These are phyloP conservation scores for Gymnopus androsaceus DNA, from an alignment of 1,284 basidiomycete genomes.

Conservation along the genomic window DNA sequence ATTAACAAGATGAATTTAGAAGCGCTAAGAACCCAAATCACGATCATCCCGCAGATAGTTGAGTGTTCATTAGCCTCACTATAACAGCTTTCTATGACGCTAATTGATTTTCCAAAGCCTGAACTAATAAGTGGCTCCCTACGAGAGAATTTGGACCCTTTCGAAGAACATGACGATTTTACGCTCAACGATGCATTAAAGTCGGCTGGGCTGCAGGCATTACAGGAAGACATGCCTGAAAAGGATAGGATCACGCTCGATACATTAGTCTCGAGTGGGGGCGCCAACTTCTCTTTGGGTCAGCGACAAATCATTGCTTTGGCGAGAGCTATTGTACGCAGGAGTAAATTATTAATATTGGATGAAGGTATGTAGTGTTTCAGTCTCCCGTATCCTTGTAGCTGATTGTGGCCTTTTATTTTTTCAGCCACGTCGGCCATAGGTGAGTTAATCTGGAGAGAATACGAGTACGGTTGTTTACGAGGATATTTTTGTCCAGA, in stretches of 20 bases:
- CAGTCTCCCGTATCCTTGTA: background rate
- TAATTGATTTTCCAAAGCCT: constrained; percentile 48
- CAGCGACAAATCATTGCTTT: constrained; percentile 42
- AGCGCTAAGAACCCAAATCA: constrained; percentile 59
- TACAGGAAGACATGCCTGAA: constrained; percentile 48
- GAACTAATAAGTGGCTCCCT: constrained; percentile 63
- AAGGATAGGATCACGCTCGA: constrained; percentile 55
- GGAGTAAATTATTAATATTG: constrained; percentile 60
- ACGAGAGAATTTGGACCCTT: constrained; percentile 68
- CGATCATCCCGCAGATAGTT: constrained; percentile 62
- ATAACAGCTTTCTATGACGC: too few species aligned
- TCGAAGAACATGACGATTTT: constrained; percentile 72
- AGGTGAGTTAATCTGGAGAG: constrained; percentile 28
- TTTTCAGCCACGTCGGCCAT: constrained; percentile 53
- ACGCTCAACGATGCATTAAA: constrained; percentile 55
- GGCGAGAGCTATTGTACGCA: constrained; percentile 36
- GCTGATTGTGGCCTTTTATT: background rate
- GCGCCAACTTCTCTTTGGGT: constrained; percentile 34
- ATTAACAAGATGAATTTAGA: constrained; percentile 65
- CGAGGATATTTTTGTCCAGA: background rate
- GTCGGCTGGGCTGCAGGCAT: constrained; percentile 54
- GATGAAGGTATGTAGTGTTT: constrained; percentile 59
- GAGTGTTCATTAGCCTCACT: constrained; percentile 29
- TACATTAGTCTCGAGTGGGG: constrained; percentile 55
- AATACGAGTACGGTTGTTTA: background rate